phyloP scores from a whole-genome alignment of 106 monocot species.

The Acanthochlamys bracteata region DNA sequence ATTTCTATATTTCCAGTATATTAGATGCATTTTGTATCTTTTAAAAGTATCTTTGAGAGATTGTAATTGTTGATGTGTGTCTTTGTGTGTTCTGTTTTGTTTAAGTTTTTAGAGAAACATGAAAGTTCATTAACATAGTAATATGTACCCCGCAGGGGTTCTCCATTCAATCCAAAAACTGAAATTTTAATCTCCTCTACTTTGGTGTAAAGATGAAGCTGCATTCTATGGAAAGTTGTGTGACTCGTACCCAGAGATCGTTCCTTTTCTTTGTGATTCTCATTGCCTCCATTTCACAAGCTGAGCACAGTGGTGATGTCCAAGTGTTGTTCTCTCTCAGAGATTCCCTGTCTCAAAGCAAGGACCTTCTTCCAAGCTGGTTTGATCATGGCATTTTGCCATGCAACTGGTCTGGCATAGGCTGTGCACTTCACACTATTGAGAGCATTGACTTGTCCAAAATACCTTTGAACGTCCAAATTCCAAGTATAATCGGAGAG shows the following conservation, averaged over 20 bases:
- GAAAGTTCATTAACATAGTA: too few species aligned
- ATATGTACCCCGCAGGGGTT: too few species aligned
- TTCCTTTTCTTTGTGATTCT: slow-evolving; percentile 24
- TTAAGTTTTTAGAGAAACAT: too few species aligned
- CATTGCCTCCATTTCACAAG: slow-evolving; percentile 19
- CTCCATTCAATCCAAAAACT: slow-evolving; percentile 32
- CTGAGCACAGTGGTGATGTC: slow-evolving; percentile 26
- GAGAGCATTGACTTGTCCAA: slow-evolving; percentile 59
- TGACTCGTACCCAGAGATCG: slow-evolving; percentile 4
- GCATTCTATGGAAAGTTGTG: neutral
- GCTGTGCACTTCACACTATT: slow-evolving; percentile 32
- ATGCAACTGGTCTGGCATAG: slow-evolving; percentile 79
- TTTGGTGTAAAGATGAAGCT: neutral
- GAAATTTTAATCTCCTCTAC: neutral
- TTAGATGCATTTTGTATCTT: too few species aligned
- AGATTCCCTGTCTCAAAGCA: slow-evolving; percentile 30
- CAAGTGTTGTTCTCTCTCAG: slow-evolving; percentile 37
- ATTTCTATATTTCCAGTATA: too few species aligned
- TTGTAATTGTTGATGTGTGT: too few species aligned
- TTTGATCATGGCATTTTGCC: slow-evolving; percentile 45
- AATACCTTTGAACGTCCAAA: slow-evolving; percentile 28
- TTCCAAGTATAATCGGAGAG: slow-evolving; percentile 46
- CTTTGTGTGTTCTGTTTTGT: too few species aligned
- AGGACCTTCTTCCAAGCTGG: slow-evolving; percentile 52
- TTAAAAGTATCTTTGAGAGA: too few species aligned